These are phyloP conservation scores for Colletotrichum sp. DNA, from an alignment of 2,329 filamentous ascomycete genomes.

Conservation along the genomic window DNA sequence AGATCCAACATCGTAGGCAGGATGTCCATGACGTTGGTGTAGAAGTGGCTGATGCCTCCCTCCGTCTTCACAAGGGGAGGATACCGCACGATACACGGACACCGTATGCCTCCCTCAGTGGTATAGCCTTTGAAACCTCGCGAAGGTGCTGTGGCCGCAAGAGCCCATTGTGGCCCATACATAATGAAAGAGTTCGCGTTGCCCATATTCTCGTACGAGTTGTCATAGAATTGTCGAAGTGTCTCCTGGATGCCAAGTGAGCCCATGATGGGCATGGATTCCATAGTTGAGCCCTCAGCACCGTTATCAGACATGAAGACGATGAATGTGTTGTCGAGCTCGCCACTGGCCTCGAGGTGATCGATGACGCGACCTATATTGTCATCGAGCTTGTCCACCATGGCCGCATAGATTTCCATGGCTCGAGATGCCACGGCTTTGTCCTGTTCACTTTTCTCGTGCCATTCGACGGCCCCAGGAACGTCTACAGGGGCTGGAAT, in stretches of 20 bases:
- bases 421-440: slow-evolving; percentile 26
- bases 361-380: slow-evolving; percentile 58
- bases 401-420: slow-evolving; percentile 58
- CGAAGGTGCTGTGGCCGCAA: neutral
- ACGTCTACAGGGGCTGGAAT: neutral
- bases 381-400: slow-evolving; percentile 60
- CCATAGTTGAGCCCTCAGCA: slow-evolving; percentile 28
- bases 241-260: slow-evolving; percentile 55
- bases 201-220: neutral
- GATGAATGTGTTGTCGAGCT: slow-evolving; percentile 58
- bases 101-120: neutral
- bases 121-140: neutral
- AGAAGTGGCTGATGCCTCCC: neutral
- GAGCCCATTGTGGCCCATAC: neutral
- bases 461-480: neutral
- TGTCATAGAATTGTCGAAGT: slow-evolving; percentile 42
- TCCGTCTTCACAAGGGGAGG: neutral
- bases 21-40: slow-evolving; percentile 52
- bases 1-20: slow-evolving; percentile 50
- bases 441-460: neutral
- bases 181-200: neutral
- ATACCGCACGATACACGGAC: neutral
- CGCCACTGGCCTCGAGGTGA: slow-evolving; percentile 50
- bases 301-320: slow-evolving; percentile 60
- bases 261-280: neutral